A percentile compares a stretch with the other conserved stretches of the same genome.
phyloP scores from a whole-genome alignment of 305 asterid species.

The Coffea humblotiana region DNA sequence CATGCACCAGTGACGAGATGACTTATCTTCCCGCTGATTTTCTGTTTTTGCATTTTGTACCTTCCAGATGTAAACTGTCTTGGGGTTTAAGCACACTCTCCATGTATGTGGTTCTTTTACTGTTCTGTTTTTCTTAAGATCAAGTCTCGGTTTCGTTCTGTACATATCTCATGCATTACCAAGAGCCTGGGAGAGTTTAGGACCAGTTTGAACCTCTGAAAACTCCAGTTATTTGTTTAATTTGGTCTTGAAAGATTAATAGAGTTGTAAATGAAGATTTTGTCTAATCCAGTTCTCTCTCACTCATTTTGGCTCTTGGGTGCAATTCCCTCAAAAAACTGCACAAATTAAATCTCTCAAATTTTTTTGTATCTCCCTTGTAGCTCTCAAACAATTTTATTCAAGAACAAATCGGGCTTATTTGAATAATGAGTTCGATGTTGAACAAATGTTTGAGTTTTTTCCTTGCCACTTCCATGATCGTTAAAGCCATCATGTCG shows the following conservation, averaged over 20 bases:
- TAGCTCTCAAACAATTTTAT: neutral
- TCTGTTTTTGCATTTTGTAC: neutral
- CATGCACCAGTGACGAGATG: neutral
- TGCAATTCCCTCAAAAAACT: neutral
- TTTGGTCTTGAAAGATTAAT: neutral
- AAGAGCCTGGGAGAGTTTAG: neutral
- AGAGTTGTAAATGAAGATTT: neutral
- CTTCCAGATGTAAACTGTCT: neutral
- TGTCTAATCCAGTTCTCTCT: neutral
- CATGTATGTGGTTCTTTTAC: too few species aligned
- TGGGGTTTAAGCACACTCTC: neutral
- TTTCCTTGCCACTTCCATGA: neutral
- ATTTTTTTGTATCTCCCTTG: neutral
- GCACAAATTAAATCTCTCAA: neutral
- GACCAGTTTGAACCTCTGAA: neutral
- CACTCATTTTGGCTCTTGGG: neutral
- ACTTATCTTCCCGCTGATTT: neutral
- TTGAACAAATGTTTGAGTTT: neutral
- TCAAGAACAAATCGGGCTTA: neutral
- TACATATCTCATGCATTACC: neutral
- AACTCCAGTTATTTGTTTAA: neutral
- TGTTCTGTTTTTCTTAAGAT: neutral
- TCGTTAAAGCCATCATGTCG: neutral
- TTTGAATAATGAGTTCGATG: neutral
- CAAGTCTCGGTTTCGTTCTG: neutral